Percentiles rank a stretch among this genome's conserved stretches.
Evolutionary conservation across 768 basidiomycete species (phyloP).

Genomic region (Termitomyces sp.): DNA sequence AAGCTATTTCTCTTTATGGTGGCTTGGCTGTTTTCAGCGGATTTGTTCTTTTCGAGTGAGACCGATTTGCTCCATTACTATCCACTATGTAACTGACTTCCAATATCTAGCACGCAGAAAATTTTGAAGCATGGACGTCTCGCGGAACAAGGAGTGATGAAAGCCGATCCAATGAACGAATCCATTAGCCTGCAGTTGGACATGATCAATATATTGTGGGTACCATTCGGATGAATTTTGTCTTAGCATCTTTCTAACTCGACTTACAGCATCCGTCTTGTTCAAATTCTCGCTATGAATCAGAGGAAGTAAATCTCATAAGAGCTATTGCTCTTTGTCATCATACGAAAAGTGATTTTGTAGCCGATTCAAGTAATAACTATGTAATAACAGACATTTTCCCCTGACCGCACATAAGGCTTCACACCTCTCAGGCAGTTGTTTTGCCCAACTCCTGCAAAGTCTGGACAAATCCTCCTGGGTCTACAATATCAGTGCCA

Average conservation of each 20-base stretch:
- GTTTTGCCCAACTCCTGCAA: constrained; percentile 64
- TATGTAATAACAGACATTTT: constrained; percentile 5
- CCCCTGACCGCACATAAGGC: neutral
- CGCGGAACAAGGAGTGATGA: constrained; percentile 64
- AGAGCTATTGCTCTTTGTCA: neutral
- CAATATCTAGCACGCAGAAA: constrained; percentile 69
- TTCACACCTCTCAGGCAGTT: constrained; percentile 9
- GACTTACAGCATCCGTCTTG: constrained; percentile 64
- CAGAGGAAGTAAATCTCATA: constrained; percentile 37
- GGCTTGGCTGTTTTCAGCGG: constrained; percentile 87
- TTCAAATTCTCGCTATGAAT: constrained; percentile 75
- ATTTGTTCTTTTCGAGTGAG: constrained; percentile 85
- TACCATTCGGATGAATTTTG: constrained; percentile 37
- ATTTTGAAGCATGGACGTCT: constrained; percentile 75
- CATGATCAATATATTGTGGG: constrained; percentile 71
- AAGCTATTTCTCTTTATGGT: constrained; percentile 81
- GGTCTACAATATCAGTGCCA: constrained; percentile 92
- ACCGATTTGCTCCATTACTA: neutral
- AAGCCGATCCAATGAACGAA: constrained; percentile 75
- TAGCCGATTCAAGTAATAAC: constrained; percentile 13
- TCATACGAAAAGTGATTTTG: constrained; percentile 4
- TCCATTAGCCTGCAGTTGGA: constrained; percentile 79
- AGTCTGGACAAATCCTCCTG: constrained; percentile 76
- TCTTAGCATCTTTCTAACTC: neutral
- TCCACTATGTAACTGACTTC: neutral